phyloP scores from a whole-genome alignment of 2,329 filamentous ascomycete species.

The Epichloe bromicola region DNA sequence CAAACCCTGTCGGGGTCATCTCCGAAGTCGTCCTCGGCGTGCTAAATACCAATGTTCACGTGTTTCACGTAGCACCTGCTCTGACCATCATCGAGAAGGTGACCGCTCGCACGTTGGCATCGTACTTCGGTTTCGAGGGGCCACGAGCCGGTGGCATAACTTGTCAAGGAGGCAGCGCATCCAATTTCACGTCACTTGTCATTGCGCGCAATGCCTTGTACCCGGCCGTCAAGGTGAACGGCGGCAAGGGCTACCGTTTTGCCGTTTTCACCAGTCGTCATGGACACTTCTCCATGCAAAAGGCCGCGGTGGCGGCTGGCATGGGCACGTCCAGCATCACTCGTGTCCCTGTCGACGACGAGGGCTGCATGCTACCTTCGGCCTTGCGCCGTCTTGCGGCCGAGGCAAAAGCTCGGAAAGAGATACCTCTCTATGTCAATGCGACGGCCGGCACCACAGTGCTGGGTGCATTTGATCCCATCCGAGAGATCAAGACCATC shows the following conservation, averaged over 20 bases:
- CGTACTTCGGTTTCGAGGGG: slow-evolving; percentile 61
- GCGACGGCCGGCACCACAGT: slow-evolving; percentile 91
- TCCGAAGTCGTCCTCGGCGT: slow-evolving; percentile 73
- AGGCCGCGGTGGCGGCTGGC: slow-evolving; percentile 77
- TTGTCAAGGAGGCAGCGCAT: slow-evolving; percentile 68
- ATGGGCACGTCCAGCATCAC: slow-evolving; percentile 64
- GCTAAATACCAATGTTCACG: slow-evolving; percentile 86
- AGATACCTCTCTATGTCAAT: slow-evolving; percentile 86
- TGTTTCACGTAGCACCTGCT: slow-evolving; percentile 84
- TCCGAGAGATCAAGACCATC: slow-evolving; percentile 53
- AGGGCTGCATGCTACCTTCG: slow-evolving; percentile 56
- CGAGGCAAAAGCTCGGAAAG: slow-evolving; percentile 50
- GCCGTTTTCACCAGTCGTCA: slow-evolving; percentile 78
- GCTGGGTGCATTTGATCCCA: slow-evolving; percentile 73
- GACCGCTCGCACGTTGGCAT: slow-evolving; percentile 58
- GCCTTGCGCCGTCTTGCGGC: slow-evolving; percentile 50
- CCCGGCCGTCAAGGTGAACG: slow-evolving; percentile 60
- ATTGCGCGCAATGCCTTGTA: slow-evolving; percentile 77
- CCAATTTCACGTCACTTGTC: slow-evolving; percentile 73
- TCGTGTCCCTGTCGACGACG: slow-evolving; percentile 56
- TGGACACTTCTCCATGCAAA: slow-evolving; percentile 87
- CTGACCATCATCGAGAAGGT: slow-evolving; percentile 77
- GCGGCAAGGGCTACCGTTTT: slow-evolving; percentile 55
- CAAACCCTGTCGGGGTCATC: slow-evolving; percentile 74
- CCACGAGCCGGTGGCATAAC: slow-evolving; percentile 59